Evolutionary conservation across 139 green algal genomes (phyloP).

Genomic region (Micractinium sp.): DNA sequence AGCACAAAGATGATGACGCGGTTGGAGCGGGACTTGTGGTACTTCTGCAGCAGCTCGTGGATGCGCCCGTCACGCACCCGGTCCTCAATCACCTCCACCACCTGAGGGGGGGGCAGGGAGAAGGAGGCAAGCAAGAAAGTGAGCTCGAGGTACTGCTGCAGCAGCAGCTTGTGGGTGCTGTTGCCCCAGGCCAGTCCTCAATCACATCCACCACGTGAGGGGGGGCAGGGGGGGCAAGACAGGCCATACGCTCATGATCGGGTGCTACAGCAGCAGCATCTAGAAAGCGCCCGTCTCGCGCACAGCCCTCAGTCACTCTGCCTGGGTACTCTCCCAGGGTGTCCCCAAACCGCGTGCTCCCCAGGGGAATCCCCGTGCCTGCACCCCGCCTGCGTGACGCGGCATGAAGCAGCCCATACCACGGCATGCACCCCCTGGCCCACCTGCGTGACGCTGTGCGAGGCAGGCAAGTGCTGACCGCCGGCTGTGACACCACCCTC

Average conservation of each 20-base stretch:
- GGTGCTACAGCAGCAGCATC: slow-evolving; percentile 70
- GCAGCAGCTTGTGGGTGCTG: slow-evolving; percentile 78
- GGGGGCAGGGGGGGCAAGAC: not conserved
- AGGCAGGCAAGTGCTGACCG: slow-evolving; percentile 3
- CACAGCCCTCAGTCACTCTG: slow-evolving; percentile 83
- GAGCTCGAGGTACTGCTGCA: slow-evolving; percentile 40
- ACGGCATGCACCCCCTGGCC: not conserved
- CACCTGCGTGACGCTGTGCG: slow-evolving; percentile 84
- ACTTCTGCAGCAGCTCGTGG: slow-evolving; percentile 77
- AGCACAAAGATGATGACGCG: slow-evolving; percentile 96
- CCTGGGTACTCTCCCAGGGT: not conserved
- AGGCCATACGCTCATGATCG: not conserved
- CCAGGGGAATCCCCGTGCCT: too few species aligned
- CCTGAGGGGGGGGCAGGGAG: slow-evolving; percentile 55
- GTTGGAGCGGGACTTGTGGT: slow-evolving; percentile 85
- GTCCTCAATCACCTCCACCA: slow-evolving; percentile 94
- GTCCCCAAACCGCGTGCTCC: too few species aligned
- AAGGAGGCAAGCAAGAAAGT: not conserved
- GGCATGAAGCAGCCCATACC: not conserved
- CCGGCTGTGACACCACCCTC: too few species aligned
- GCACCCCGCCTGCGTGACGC: too few species aligned
- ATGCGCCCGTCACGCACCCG: slow-evolving; percentile 70
- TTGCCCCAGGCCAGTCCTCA: slow-evolving; percentile 74
- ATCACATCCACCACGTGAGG: slow-evolving; percentile 92
- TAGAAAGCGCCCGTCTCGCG: slow-evolving; percentile 73